phyloP scores from a whole-genome alignment of 1,284 basidiomycete genomes.

The Tilletia caries region DNA sequence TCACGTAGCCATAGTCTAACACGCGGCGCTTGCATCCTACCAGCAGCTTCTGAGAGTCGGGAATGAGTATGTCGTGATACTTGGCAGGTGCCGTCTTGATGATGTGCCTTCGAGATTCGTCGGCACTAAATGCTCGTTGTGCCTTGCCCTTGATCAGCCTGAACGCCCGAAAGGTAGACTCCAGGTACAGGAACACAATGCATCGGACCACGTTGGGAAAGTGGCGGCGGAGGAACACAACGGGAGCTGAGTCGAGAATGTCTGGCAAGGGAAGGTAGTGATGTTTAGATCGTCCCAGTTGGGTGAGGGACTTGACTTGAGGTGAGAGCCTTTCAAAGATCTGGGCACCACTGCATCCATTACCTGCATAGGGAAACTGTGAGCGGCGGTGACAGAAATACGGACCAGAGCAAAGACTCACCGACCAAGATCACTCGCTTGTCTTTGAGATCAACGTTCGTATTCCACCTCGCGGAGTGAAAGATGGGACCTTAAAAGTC shows the following conservation, averaged over 20 bases:
- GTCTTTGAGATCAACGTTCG: conserved; percentile 42
- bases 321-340: conserved; percentile 22
- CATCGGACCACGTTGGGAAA: conserved; percentile 35
- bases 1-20: conserved; percentile 45
- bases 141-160: conserved; percentile 20
- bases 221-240: conserved; percentile 29
- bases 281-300: conserved; percentile 47
- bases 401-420: conserved; percentile 32
- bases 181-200: conserved; percentile 42
- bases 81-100: conserved; percentile 42
- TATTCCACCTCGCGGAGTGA: conserved; percentile 54
- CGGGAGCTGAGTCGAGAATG: conserved; percentile 29
- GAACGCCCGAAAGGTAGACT: conserved; percentile 21
- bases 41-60: conserved; percentile 36
- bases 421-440: conserved; percentile 53
- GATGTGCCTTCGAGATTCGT: conserved; percentile 22
- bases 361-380: not conserved
- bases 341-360: conserved; percentile 41
- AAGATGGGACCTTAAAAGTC: conserved; percentile 43
- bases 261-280: conserved; percentile 41
- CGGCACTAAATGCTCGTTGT: conserved; percentile 29
- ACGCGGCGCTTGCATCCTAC: conserved; percentile 48
- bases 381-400: not conserved
- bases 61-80: conserved; percentile 45
- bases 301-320: conserved; percentile 38